Base-by-base conservation (phyloP, 1,284 basidiomycete species). In the Moesziomyces globuligerus region DNA sequence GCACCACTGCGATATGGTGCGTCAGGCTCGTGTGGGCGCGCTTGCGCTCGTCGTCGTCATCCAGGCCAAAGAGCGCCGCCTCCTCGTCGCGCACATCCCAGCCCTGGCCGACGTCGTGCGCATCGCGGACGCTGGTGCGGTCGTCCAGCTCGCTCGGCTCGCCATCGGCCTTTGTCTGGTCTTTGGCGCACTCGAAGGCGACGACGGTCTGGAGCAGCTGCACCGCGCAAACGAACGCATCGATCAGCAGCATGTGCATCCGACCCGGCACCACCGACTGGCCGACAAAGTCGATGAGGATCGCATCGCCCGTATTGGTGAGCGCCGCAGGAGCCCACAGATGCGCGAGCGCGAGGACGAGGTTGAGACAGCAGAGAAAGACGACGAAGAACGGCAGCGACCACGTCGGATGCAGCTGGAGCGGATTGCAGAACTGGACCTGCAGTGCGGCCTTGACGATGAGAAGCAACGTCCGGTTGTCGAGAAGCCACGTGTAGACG, bases 211-310 rank as follows among this genome's bases (percentile, higher is more conserved):
- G 44, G 21, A 69, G 26, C 26, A 60, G 40, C 48, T 76, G 74
- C 15, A 69, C 52, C 11, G 55, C 37, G 23, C 61, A 66, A 20
- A 71, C 55, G 0, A 50, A 26, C 9, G 48, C 52, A 49, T 74
- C 68, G 18, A 76, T 52, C 10, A 40, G 5, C 5, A 77, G 41
- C 32, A 75, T 43, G 34, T 77, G 75, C 2, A 75, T 4, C 26
- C 60, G 62, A 17, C 57, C 52, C 4, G 62, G 65, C 5, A 54
- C 25, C 37, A 24, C 26, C 52, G 47, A 45, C 36, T 76, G 76
- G 6, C 72, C 74, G 18, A 79, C 48, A 57, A 76, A 79, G 47
- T 79, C 76, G 39, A 79, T 56, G 10, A 79, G 18, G 36, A 79
- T 55, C n/a, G 64, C 51, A 18, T 61, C 38, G 15, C 48, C 39